phyloP scores from a whole-genome alignment of 23 red algal genomes.

The Chondrus crispus region DNA sequence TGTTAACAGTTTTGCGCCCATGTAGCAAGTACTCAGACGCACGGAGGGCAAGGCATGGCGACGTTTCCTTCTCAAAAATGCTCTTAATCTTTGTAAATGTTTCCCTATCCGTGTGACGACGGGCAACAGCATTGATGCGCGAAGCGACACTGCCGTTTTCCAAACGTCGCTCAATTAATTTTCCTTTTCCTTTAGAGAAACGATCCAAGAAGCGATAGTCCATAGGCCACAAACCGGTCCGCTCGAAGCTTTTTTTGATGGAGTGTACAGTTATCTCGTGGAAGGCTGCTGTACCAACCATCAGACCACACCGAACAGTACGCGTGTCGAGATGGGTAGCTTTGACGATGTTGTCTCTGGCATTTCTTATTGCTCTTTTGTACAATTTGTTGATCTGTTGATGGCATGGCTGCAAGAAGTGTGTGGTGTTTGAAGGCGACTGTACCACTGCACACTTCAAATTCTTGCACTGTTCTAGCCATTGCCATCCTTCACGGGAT shows the following conservation, averaged over 20 bases:
- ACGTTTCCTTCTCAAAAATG: no score
- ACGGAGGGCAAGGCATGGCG: no score
- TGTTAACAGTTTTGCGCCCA: no score
- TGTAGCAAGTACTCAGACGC: no score
- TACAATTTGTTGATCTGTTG: background rate
- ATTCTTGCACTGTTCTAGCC: background rate
- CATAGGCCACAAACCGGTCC: background rate
- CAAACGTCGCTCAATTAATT: no score
- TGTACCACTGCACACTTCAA: background rate
- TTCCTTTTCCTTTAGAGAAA: no score
- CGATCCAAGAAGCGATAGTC: constrained; percentile 10
- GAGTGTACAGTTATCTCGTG: background rate
- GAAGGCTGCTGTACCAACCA: background rate
- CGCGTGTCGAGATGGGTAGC: background rate
- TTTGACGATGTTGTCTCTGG: background rate
- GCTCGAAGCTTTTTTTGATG: background rate
- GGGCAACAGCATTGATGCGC: no score
- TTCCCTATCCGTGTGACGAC: no score
- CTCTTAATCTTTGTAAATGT: no score
- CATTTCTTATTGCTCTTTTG: background rate
- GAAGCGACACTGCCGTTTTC: no score
- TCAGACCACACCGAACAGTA: background rate
- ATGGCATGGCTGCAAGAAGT: constrained; percentile 1
- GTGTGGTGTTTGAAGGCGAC: background rate
- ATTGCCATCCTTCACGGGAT: background rate